These are phyloP conservation scores for Dothistroma pini DNA, from an alignment of 2,329 filamentous ascomycete species.

Conservation along the genomic window DNA sequence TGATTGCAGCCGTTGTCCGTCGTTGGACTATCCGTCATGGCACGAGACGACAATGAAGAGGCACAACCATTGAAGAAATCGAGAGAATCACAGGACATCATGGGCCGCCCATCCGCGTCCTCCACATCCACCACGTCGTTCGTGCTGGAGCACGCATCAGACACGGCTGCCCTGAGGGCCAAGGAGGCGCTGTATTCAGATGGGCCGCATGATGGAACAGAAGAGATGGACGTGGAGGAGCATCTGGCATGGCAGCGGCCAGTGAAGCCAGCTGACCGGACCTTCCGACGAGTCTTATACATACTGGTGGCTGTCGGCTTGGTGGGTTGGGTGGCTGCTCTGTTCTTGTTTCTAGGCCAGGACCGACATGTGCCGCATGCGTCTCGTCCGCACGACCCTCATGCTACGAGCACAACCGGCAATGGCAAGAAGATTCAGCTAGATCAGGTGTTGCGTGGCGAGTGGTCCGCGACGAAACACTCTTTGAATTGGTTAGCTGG, in stretches of 20 bases:
- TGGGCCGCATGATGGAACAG: constrained; percentile 27
- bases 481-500: constrained; percentile 74
- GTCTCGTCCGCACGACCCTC: constrained; percentile 63
- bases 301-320: constrained; percentile 59
- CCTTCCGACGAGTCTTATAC: constrained; percentile 60
- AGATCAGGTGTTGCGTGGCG: constrained; percentile 64
- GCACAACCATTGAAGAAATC: constrained; percentile 38
- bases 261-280: constrained; percentile 58
- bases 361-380: constrained; percentile 65
- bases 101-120: constrained; percentile 55
- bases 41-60: constrained; percentile 40
- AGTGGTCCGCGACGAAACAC: constrained; percentile 62
- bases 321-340: constrained; percentile 64
- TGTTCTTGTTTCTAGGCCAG: constrained; percentile 62
- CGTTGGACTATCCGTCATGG: constrained; percentile 11
- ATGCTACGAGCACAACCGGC: constrained; percentile 58
- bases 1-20: background rate
- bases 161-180: constrained; percentile 46
- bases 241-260: constrained; percentile 42
- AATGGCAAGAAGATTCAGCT: constrained; percentile 70
- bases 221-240: constrained; percentile 49
- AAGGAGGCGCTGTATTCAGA: constrained; percentile 44
- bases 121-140: constrained; percentile 80
- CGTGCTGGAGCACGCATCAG: constrained; percentile 72
- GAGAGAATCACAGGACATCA: constrained; percentile 32